phyloP scores from a whole-genome alignment of 2,329 filamentous ascomycete species.

The Hypoxylon sp. region DNA sequence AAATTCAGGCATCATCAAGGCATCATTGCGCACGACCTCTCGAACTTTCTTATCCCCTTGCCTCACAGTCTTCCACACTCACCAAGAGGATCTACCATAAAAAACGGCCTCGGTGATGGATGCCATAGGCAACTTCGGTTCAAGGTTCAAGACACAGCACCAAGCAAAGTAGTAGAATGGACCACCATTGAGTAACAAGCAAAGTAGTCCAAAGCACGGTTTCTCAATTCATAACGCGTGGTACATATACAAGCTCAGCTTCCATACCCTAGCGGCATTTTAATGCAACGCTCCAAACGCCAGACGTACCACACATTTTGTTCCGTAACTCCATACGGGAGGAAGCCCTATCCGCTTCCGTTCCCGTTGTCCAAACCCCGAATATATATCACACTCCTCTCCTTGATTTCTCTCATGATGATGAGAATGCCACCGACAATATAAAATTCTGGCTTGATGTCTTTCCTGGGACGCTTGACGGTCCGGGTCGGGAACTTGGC shows the following conservation, averaged over 20 bases:
- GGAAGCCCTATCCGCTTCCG: slow-evolving; percentile 40
- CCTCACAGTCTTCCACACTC: no score
- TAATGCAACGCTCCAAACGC: slow-evolving; percentile 35
- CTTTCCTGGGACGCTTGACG: slow-evolving; percentile 45
- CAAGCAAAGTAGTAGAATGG: background rate
- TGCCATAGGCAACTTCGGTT: no score
- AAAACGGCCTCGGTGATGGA: no score
- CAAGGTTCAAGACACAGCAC: no score
- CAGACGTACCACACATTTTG: slow-evolving; percentile 27
- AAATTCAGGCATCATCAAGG: no score
- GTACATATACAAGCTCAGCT: slow-evolving; percentile 39
- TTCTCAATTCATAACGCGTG: slow-evolving; percentile 35
- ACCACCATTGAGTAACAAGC: background rate
- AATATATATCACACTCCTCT: slow-evolving; percentile 32
- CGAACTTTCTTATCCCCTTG: no score
- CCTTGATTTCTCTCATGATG: slow-evolving; percentile 25
- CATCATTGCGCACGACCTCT: no score
- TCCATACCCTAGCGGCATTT: slow-evolving; percentile 26
- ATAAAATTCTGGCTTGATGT: slow-evolving; percentile 44
- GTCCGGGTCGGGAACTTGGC: slow-evolving; percentile 45
- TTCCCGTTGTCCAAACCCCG: slow-evolving; percentile 36
- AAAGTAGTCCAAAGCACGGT: slow-evolving; percentile 10
- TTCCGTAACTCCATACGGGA: slow-evolving; percentile 40
- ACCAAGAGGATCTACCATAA: no score
- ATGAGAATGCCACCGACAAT: slow-evolving; percentile 39